phyloP scores from a whole-genome alignment of 2,329 filamentous ascomycete species.

The Beauveria sp. region DNA sequence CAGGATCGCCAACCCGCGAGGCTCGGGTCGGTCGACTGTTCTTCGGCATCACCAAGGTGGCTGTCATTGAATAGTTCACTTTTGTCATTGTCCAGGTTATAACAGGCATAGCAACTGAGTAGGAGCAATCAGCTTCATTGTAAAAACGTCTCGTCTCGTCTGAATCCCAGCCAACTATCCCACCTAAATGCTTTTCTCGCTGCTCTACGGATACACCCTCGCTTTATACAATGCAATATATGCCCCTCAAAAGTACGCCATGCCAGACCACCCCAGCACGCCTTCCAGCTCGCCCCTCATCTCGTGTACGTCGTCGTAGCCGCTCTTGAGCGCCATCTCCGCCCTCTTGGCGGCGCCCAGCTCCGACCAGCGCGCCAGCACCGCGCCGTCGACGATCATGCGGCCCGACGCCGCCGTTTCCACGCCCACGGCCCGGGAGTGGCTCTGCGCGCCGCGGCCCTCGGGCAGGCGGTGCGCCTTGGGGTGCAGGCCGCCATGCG shows the following conservation, averaged over 20 bases:
- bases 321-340: constrained; percentile 69
- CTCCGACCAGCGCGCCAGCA: constrained; percentile 70
- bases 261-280: constrained; percentile 53
- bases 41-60: too few species aligned
- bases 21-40: too few species aligned
- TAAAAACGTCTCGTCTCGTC: neutral
- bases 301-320: constrained; percentile 56
- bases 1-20: too few species aligned
- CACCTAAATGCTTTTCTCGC: neutral
- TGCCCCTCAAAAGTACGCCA: constrained; percentile 43
- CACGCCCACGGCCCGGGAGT: constrained; percentile 38
- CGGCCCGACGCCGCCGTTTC: constrained; percentile 53
- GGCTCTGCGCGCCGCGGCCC: constrained; percentile 34
- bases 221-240: neutral
- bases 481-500: constrained; percentile 75
- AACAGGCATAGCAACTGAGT: too few species aligned
- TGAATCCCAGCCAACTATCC: neutral
- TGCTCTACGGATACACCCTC: neutral
- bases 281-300: constrained; percentile 63
- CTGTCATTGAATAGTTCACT: too few species aligned
- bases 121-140: neutral
- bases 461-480: constrained; percentile 61
- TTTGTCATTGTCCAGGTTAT: too few species aligned
- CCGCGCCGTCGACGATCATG: constrained; percentile 69
- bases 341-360: constrained; percentile 61